phyloP scores from a whole-genome alignment of 345 rosid genomes.

The Nasturtium officinale region DNA sequence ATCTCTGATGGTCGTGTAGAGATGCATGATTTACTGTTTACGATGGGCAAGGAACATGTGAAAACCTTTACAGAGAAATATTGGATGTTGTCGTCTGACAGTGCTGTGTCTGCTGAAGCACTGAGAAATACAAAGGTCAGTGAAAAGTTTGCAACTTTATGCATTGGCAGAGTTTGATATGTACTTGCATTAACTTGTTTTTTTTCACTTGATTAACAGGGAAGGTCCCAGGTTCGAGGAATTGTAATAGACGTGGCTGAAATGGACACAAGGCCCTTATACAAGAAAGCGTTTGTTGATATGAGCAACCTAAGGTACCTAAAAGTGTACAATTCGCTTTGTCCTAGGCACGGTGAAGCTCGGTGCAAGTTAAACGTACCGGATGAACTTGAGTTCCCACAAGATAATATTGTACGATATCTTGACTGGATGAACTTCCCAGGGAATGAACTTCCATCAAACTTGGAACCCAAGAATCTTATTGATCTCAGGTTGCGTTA shows the following conservation, averaged over 20 bases:
- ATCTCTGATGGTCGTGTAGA: not conserved
- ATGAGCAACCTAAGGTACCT: conserved; percentile 41
- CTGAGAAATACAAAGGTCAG: conserved; percentile 16
- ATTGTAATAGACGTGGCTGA: conserved; percentile 28
- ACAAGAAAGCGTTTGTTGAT: not conserved
- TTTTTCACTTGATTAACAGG: conserved; percentile 22
- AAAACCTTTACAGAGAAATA: not conserved
- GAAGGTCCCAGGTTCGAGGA: conserved; percentile 28
- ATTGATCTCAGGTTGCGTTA: conserved; percentile 30
- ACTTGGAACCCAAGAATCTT: conserved; percentile 19
- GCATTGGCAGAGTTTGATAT: not conserved
- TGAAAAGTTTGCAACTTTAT: not conserved
- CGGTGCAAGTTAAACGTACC: conserved; percentile 8
- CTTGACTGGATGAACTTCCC: conserved; percentile 38
- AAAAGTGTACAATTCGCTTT: conserved; percentile 19
- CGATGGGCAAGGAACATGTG: conserved; percentile 9
- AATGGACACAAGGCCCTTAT: not conserved
- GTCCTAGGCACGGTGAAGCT: not conserved
- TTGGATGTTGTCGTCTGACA: conserved; percentile 9
- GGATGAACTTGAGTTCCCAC: conserved; percentile 1
- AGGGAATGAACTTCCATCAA: conserved; percentile 30
- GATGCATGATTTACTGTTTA: conserved; percentile 39
- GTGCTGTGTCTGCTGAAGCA: not conserved
- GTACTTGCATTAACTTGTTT: not conserved
- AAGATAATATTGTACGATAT: conserved; percentile 10